Evolutionary conservation across 108 stramenopile species (phyloP).

Genomic region (Phaeodactylum tricornutum): DNA sequence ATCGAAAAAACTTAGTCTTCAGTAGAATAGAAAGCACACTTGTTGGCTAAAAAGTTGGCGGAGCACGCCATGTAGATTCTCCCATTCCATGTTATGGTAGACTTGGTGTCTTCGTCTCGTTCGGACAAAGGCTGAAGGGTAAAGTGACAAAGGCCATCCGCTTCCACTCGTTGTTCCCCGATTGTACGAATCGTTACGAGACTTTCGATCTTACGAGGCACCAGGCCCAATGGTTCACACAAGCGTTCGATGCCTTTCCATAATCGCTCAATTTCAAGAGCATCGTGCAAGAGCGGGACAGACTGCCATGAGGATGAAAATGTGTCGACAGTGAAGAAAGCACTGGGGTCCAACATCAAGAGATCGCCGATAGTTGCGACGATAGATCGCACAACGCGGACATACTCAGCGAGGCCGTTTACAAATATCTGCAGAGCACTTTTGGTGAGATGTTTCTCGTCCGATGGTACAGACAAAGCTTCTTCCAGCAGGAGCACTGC

Average conservation of each 20-base stretch:
- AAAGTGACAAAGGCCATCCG: slow-evolving; percentile 33
- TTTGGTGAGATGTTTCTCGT: neutral
- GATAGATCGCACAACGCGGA: slow-evolving; percentile 51
- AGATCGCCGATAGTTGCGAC: slow-evolving; percentile 53
- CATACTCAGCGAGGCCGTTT: slow-evolving; percentile 46
- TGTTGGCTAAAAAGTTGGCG: slow-evolving; percentile 51
- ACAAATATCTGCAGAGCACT: slow-evolving; percentile 16
- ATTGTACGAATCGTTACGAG: slow-evolving; percentile 25
- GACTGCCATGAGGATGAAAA: slow-evolving; percentile 29
- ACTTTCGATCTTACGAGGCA: slow-evolving; percentile 13
- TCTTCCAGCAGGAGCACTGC: slow-evolving; percentile 5
- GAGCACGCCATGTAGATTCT: slow-evolving; percentile 57
- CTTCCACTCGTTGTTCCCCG: neutral
- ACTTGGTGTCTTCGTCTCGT: slow-evolving; percentile 16
- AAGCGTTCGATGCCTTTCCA: slow-evolving; percentile 27
- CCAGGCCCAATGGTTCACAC: slow-evolving; percentile 11
- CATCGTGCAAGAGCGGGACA: slow-evolving; percentile 15
- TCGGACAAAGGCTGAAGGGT: slow-evolving; percentile 41
- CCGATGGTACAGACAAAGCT: slow-evolving; percentile 4
- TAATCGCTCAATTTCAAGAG: slow-evolving; percentile 28
- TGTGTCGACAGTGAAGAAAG: slow-evolving; percentile 25
- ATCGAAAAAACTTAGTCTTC: no score
- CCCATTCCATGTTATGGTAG: slow-evolving; percentile 35
- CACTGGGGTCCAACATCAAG: slow-evolving; percentile 28
- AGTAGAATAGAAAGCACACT: slow-evolving; percentile 24